phyloP scores from a whole-genome alignment of 2,329 filamentous ascomycete genomes.

The Fusarium paranaense region DNA sequence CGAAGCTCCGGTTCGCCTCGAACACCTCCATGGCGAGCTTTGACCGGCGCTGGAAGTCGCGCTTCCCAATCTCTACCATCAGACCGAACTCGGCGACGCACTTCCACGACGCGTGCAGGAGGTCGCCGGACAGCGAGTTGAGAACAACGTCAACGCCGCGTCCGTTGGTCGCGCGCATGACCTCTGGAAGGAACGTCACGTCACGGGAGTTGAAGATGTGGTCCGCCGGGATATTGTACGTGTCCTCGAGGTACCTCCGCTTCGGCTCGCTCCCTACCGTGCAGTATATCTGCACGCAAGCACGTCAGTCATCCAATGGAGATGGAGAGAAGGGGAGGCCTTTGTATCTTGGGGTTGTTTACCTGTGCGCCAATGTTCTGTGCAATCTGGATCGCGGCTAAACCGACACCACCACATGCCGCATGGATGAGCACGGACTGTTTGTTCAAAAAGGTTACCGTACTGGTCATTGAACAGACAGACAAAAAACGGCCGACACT shows the following conservation, averaged over 20 bases:
- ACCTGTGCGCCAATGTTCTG: background rate
- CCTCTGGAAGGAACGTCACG: background rate
- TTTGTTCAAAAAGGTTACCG: too few species aligned
- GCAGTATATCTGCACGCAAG: background rate
- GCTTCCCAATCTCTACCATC: background rate
- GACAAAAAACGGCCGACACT: too few species aligned
- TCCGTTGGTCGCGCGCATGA: background rate
- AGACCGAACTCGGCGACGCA: background rate
- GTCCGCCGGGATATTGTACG: too few species aligned
- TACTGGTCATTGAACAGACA: too few species aligned
- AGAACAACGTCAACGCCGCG: background rate
- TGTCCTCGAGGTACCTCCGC: background rate
- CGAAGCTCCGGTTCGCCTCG: background rate
- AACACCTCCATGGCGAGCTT: background rate
- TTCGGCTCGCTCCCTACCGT: background rate
- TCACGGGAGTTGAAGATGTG: background rate
- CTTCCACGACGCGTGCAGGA: background rate
- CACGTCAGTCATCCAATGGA: background rate
- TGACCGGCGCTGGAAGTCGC: background rate
- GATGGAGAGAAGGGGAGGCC: background rate
- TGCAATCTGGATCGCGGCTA: background rate
- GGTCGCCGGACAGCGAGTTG: background rate
- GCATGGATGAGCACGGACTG: background rate
- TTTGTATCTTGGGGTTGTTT: too few species aligned
- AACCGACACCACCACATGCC: background rate